Percentiles rank a stretch among this genome's conserved stretches.
phyloP scores from a whole-genome alignment of 306 rosid genomes.

The Casuarina glauca region DNA sequence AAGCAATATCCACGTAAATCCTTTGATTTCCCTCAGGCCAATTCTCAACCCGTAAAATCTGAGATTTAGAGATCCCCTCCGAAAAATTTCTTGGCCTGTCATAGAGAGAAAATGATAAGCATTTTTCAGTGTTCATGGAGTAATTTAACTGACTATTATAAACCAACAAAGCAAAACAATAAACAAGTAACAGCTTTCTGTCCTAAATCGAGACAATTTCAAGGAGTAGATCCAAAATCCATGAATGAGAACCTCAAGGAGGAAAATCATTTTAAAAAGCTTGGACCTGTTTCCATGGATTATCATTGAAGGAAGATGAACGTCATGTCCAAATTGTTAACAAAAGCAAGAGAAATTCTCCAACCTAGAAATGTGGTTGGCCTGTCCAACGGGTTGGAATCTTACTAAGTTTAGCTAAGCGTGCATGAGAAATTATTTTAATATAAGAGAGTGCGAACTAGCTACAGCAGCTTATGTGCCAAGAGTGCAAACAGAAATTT shows the following conservation, averaged over 20 bases:
- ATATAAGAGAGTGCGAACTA: not conserved
- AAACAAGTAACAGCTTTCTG: not conserved
- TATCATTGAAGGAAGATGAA: not conserved
- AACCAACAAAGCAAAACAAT: slow-evolving; percentile 10
- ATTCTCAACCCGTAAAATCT: slow-evolving; percentile 24
- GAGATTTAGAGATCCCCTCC: slow-evolving; percentile 34
- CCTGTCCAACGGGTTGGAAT: not conserved
- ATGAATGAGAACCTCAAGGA: not conserved
- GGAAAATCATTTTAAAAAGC: not conserved
- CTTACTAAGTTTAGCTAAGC: not conserved
- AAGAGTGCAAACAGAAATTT: not conserved
- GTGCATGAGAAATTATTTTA: not conserved
- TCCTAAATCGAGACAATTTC: not conserved
- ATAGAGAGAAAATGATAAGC: slow-evolving; percentile 17
- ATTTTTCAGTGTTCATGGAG: slow-evolving; percentile 17
- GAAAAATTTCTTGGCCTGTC: slow-evolving; percentile 66
- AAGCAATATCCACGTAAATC: slow-evolving; percentile 16
- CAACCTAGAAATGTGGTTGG: not conserved
- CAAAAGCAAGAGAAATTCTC: not conserved
- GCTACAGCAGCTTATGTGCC: not conserved
- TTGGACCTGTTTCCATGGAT: not conserved
- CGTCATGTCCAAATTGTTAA: not conserved
- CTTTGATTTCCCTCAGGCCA: slow-evolving; percentile 13
- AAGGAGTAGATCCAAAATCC: not conserved
- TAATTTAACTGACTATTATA: slow-evolving; percentile 15